phyloP scores from a whole-genome alignment of 345 rosid species.

The Corymbia maculata region DNA sequence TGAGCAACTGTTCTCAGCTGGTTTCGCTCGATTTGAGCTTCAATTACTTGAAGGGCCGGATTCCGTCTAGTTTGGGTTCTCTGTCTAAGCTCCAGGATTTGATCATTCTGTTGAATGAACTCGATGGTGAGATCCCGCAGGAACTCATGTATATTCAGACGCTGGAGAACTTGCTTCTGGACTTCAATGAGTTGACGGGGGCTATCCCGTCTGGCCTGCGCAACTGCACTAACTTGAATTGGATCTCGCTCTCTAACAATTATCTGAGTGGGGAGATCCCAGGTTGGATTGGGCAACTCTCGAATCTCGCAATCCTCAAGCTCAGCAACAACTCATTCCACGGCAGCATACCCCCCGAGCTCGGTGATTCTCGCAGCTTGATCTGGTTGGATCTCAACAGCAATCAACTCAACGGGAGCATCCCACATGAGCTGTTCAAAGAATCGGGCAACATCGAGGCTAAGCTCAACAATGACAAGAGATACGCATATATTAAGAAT shows the following conservation, averaged over 20 bases:
- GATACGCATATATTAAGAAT: conserved; percentile 67
- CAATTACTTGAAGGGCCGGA: conserved; percentile 58
- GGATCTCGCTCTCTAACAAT: conserved; percentile 92
- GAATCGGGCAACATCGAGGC: conserved; percentile 81
- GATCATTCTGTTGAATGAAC: conserved; percentile 76
- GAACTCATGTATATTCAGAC: conserved; percentile 45
- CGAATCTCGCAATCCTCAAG: conserved; percentile 75
- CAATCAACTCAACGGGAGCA: conserved; percentile 55
- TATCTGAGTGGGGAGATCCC: conserved; percentile 74
- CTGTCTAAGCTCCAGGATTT: conserved; percentile 64
- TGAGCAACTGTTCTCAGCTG: conserved; percentile 85
- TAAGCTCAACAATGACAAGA: conserved; percentile 71
- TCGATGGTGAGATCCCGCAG: conserved; percentile 75
- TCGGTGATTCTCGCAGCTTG: conserved; percentile 81
- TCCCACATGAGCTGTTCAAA: conserved; percentile 73
- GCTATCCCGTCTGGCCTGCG: conserved; percentile 60
- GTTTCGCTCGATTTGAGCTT: conserved; percentile 86
- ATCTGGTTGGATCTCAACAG: conserved; percentile 93
- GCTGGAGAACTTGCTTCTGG: conserved; percentile 75
- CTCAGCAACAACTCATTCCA: conserved; percentile 81
- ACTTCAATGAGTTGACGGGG: conserved; percentile 79
- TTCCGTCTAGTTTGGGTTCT: conserved; percentile 76
- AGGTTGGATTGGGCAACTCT: conserved; percentile 57
- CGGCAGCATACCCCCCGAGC: conserved; percentile 81
- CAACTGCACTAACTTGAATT: conserved; percentile 66